Conservation (phyloP, 805 yeast species). For the Starmerella vitae region DNA sequence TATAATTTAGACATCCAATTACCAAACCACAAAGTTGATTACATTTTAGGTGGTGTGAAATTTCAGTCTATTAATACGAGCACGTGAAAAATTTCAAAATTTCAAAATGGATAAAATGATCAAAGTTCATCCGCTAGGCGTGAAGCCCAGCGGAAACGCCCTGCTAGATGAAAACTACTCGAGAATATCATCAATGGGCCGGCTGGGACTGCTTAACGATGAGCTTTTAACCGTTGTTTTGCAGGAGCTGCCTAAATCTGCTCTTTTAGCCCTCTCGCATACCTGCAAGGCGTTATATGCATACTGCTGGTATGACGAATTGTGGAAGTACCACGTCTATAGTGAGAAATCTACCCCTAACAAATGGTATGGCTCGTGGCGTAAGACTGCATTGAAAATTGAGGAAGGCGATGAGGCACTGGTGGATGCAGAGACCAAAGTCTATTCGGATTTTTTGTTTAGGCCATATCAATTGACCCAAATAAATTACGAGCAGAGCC, state of each 20-base stretch:
- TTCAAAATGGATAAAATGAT: conserved; percentile 3
- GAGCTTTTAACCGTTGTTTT: conserved; percentile 46
- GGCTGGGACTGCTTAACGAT: conserved; percentile 42
- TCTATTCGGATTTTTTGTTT: conserved; percentile 67
- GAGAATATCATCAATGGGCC: conserved; percentile 13
- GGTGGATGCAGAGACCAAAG: conserved; percentile 24
- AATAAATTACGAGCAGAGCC: conserved; percentile 41
- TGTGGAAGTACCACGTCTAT: conserved; percentile 58
- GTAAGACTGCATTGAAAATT: conserved; percentile 40
- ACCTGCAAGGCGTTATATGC: conserved; percentile 60
- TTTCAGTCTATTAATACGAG: background rate
- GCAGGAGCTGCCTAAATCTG: conserved; percentile 36
- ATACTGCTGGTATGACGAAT: conserved; percentile 58
- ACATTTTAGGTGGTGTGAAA: background rate
- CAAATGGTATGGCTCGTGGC: conserved; percentile 73
- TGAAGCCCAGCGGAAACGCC: conserved; percentile 63
- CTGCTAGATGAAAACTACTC: conserved; percentile 26
- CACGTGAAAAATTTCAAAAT: background rate
- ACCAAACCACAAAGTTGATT: background rate
- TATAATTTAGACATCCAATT: background rate
- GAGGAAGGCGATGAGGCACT: conserved; percentile 15
- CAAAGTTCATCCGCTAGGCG: conserved; percentile 54
- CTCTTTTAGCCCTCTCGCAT: conserved; percentile 41
- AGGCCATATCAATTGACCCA: conserved; percentile 75
- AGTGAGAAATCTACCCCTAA: conserved; percentile 23